These are phyloP conservation scores for Lentinula boryana DNA, from an alignment of 768 basidiomycete genomes.

Conservation along the genomic window DNA sequence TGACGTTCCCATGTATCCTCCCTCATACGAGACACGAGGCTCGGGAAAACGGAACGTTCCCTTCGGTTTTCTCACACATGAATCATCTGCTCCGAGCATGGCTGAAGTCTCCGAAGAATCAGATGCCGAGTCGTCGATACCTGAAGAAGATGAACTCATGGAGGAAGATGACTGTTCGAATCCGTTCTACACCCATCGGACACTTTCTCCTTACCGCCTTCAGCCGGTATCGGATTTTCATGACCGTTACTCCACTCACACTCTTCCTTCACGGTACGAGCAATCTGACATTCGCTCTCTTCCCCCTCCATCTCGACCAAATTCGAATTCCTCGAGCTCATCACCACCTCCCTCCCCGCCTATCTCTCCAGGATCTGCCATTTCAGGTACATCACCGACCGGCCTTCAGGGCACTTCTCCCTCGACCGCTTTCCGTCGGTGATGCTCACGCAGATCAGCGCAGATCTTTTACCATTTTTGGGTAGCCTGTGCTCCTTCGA, in stretches of 20 bases:
- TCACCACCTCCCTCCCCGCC: background rate
- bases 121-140: background rate
- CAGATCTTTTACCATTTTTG: background rate
- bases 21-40: background rate
- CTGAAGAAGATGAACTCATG: background rate
- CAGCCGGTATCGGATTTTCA: conserved; percentile 5
- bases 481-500: background rate
- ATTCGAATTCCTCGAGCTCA: background rate
- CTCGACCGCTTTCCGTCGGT: background rate
- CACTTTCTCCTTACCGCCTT: conserved; percentile 1
- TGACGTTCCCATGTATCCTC: conserved; percentile 3
- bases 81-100: background rate
- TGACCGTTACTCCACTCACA: background rate
- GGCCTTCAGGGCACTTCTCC: background rate
- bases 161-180: background rate
- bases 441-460: background rate
- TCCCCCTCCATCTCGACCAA: background rate
- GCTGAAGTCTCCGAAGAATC: conserved; percentile 1
- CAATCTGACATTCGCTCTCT: conserved; percentile 5
- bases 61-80: background rate
- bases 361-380: background rate
- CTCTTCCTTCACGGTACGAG: background rate
- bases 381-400: background rate
- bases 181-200: background rate
- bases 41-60: background rate